Percentiles rank a stretch among this genome's conserved stretches.
Conservation (phyloP, 75 land plant species). For the Picea glauca region DNA sequence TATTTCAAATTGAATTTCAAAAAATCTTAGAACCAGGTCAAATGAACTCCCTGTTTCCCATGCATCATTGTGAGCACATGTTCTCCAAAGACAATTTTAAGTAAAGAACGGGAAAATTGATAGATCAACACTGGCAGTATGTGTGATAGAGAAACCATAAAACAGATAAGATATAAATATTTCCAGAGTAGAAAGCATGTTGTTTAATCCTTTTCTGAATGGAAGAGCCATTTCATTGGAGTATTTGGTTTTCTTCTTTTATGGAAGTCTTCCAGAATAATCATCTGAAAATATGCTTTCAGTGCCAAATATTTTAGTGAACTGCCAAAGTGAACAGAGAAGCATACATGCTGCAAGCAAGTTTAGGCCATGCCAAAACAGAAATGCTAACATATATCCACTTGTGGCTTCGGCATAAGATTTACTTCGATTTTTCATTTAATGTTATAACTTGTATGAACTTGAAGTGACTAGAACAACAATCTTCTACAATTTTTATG, state of each 20-base stretch:
- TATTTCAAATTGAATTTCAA: neutral
- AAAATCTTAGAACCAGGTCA: too few species aligned
- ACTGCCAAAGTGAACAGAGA: neutral
- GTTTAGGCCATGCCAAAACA: neutral
- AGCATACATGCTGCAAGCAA: conserved; percentile 1
- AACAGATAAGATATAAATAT: neutral
- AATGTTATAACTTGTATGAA: too few species aligned
- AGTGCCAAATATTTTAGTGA: neutral
- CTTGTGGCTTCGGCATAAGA: neutral
- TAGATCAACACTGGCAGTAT: neutral
- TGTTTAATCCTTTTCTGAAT: neutral
- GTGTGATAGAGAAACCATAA: neutral
- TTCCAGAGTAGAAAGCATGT: conserved; percentile 1
- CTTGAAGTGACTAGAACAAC: too few species aligned
- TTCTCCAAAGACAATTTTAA: neutral
- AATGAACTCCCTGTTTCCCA: neutral
- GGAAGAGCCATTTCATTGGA: neutral
- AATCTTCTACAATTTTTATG: too few species aligned
- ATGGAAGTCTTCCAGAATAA: neutral
- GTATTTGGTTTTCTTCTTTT: neutral
- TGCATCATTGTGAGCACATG: neutral
- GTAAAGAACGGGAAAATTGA: neutral
- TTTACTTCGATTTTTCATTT: too few species aligned
- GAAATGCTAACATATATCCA: neutral
- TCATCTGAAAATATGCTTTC: neutral